Percentiles rank a stretch among this genome's conserved stretches.
Evolutionary conservation across 108 stramenopile genomes (phyloP).

Genomic region (Aurantiochytrium sp.): DNA sequence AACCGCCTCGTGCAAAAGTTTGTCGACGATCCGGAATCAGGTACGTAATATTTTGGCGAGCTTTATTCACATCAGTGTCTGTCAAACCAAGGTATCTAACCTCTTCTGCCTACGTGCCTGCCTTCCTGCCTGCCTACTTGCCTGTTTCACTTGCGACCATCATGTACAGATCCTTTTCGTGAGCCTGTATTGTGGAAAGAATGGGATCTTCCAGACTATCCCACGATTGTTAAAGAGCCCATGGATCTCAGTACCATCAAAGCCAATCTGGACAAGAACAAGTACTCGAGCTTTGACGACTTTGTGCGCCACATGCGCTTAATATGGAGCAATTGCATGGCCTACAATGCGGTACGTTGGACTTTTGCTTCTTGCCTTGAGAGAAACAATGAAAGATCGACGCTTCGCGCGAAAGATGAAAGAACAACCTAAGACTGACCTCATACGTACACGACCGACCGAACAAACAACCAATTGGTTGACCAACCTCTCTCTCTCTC

Average conservation of each 20-base stretch:
- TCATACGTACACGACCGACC: too few relatives aligned
- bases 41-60: neutral
- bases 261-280: slow-evolving; percentile 27
- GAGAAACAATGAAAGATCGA: too few relatives aligned
- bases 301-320: slow-evolving; percentile 33
- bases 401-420: too few relatives aligned
- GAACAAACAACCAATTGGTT: too few relatives aligned
- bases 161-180: neutral
- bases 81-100: neutral
- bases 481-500: too few relatives aligned
- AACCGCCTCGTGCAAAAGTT: neutral
- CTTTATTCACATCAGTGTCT: neutral
- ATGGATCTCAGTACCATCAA: slow-evolving; percentile 27
- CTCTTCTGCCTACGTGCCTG: too few relatives aligned
- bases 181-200: slow-evolving; percentile 21
- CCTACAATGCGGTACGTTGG: slow-evolving; percentile 26
- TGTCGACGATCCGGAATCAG: neutral
- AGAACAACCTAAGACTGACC: too few relatives aligned
- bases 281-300: slow-evolving; percentile 27
- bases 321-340: slow-evolving; percentile 45
- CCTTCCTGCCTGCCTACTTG: neutral
- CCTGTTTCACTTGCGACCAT: neutral
- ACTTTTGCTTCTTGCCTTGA: too few relatives aligned
- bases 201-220: slow-evolving; percentile 18
- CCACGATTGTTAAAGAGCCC: slow-evolving; percentile 18